Percentiles rank a stretch among this genome's conserved stretches.
Conservation (phyloP, 2,329 filamentous ascomycete genomes). For the Penicillium italicum region DNA sequence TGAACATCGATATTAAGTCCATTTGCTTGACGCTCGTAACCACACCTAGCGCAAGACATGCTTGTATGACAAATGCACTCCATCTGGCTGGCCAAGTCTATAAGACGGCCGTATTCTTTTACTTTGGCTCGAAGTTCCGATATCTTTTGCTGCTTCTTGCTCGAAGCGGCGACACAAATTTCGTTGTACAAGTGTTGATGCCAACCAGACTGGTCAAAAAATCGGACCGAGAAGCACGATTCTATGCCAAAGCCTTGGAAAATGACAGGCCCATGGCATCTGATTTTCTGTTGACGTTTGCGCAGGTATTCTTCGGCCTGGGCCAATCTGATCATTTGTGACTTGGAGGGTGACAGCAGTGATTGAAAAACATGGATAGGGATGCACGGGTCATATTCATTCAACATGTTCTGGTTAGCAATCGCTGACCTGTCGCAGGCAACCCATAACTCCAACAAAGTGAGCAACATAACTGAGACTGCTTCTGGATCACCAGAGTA, state of each 20-base stretch:
- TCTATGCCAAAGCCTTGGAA: conserved; percentile 38
- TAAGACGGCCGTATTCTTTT: conserved; percentile 29
- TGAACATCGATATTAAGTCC: conserved; percentile 47
- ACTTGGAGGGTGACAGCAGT: conserved; percentile 21
- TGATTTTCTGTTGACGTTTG: conserved; percentile 26
- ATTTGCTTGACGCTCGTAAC: conserved; percentile 28
- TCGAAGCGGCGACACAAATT: conserved; percentile 43
- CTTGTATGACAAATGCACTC: too few species aligned
- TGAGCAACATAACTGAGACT: conserved; percentile 55
- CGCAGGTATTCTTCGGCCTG: conserved; percentile 50
- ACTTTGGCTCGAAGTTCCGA: conserved; percentile 16
- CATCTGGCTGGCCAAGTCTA: neutral
- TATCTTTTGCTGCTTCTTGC: conserved; percentile 28
- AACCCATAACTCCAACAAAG: conserved; percentile 57
- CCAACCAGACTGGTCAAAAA: conserved; percentile 44
- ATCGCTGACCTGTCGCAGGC: conserved; percentile 52
- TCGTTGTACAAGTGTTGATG: conserved; percentile 37
- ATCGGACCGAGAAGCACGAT: conserved; percentile 48
- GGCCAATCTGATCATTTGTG: conserved; percentile 22
- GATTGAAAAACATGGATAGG: conserved; percentile 23
- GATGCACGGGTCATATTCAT: conserved; percentile 49
- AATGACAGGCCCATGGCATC: conserved; percentile 27
- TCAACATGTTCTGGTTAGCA: conserved; percentile 45
- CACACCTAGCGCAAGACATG: conserved; percentile 39
- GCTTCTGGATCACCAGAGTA: conserved; percentile 47